Base-by-base conservation (phyloP, 345 rosid genomes). In the Xanthoceras sorbifolium region DNA sequence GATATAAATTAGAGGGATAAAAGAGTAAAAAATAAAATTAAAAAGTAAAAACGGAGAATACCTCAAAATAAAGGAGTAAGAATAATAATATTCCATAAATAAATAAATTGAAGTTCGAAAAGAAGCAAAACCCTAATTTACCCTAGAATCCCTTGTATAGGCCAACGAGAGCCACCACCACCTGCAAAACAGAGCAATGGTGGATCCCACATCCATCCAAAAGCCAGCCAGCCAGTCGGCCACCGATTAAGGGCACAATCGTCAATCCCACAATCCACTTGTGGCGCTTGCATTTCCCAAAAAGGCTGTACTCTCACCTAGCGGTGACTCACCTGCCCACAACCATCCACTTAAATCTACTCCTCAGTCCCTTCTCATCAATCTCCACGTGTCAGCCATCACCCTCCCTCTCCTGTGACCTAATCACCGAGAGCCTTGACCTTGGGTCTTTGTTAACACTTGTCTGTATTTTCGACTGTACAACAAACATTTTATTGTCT, bases 401-500 rank as follows among this genome's bases (percentile, higher is more conserved):
- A 73, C n/a, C 0, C 28, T 73, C 36, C 2, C 0, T 48, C 14
- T 2, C 6, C 62, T 31, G 63, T 48, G 70, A 74, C 70, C 48
- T 74, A 74, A 64, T 48, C 63, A 11, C 42, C 32, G 59, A 57
- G 62, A n/a, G 62, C 26, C 74, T 71, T 54, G 74, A 71, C 74
- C 57, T 55, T 8, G 38, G 15, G 23, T 46, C 34, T 26, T 1
- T 2, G 1, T 55, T 55, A 55, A 55, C 61, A 55, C 54, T 11
- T n/a, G 23, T 7, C 62, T 6, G n/a, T 18, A 50, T 50, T 57
- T 57, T 57, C 5, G 62, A 1, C 26, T 23, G 2, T 4, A 22
- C 62, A 11, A 57, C 11, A 55, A 48, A 55, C 20, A 9, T 9
- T n/a, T n/a, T 3, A 48, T 57, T 9, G 11, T 72, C 18, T 72